A percentile compares a stretch with the other conserved stretches of the same genome.
Conservation (phyloP, 306 rosid species). For the Rubus idaeus region DNA sequence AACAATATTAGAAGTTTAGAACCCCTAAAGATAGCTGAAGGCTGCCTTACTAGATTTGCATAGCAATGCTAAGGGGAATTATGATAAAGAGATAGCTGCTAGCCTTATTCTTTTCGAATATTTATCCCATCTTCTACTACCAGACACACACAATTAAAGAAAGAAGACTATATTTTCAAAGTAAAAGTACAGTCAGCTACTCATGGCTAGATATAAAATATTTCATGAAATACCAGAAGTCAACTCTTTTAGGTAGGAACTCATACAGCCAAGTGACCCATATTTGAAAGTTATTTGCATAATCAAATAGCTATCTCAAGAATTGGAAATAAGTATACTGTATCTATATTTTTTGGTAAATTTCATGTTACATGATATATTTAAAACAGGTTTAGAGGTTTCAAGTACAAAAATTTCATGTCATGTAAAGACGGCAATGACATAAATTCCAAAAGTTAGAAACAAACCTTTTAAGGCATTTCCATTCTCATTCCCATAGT, state of each 20-base stretch:
- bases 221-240: constrained; percentile 17
- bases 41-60: background rate
- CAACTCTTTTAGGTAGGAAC: constrained; percentile 14
- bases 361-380: constrained; percentile 6
- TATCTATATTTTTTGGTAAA: background rate
- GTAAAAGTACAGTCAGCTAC: background rate
- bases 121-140: constrained; percentile 1
- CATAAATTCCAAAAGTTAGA: constrained; percentile 20
- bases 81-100: background rate
- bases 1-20: background rate
- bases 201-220: constrained; percentile 17
- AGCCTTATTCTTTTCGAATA: background rate
- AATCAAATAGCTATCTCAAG: background rate
- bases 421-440: constrained; percentile 24
- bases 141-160: background rate
- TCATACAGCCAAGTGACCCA: background rate
- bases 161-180: background rate
- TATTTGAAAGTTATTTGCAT: background rate
- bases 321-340: background rate
- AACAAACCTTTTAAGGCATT: constrained; percentile 90
- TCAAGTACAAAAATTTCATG: constrained; percentile 1
- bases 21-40: background rate
- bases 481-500: constrained; percentile 88
- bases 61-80: background rate
- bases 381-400: constrained; percentile 4